Evolutionary conservation across 768 basidiomycete species (phyloP), one percentile per base, ranked within the genome.

Genomic region (Calocera cornea): DNA sequence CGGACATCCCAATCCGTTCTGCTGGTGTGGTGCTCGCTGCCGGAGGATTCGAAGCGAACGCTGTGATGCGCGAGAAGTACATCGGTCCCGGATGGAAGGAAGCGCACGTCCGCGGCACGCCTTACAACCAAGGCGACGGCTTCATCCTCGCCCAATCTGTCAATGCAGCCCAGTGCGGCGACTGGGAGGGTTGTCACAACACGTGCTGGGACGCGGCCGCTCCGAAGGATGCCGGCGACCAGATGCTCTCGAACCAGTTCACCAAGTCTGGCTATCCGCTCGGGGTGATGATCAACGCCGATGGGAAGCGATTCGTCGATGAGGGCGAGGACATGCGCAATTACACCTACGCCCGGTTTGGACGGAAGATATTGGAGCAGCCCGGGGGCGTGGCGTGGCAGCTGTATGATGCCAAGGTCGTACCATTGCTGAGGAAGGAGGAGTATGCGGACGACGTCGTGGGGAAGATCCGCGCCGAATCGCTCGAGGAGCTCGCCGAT

Each of bases 181-280:
- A 88, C 76, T 88, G 85, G 83, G 73, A 71, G 60, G 83, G 86
- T n/a, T 89, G 87, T 70, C 87, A 88, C 71, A 86, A 84, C 68
- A 87, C 86, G 2, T 83, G 82, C 71, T 88, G 87, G 87, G 87
- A 87, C 71, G 84, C 84, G 19, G 80, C 86, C 70, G 83, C 86
- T 0, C 76, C 81, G 0, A 68, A 74, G 22, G 76, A 84, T 34
- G 72, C 76, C 17, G 87, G 87, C 22, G 79, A 84, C 67, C 83
- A 86, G 64, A 77, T 78, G 60, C 74, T 87, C 66, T 86, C 84
- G 67, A 88, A 89, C 73, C 86, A 87, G 69, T 87, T 80, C 74
- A 88, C 87, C 7, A 88, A 88, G 74, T 87, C 86, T 11, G 86
- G 87, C 1, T 88, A 88, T 72, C 86, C 87, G 1, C 77, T 87